phyloP scores from a whole-genome alignment of 768 basidiomycete species.

The Lactarius hatsudake region DNA sequence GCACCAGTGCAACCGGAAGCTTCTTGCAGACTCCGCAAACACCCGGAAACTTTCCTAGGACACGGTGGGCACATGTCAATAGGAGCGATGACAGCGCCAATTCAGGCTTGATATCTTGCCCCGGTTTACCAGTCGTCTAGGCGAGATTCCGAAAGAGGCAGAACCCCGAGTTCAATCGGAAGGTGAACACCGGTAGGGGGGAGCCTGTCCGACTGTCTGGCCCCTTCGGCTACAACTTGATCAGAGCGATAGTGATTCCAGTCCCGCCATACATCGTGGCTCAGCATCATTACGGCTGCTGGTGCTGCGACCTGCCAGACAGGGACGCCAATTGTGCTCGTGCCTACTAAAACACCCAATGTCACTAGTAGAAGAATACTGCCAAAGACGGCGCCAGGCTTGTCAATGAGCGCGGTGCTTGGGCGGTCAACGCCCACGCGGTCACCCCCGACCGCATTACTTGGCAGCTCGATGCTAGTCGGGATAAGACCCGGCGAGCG shows the following conservation, averaged over 20 bases:
- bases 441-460: conserved; percentile 30
- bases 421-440: conserved; percentile 35
- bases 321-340: conserved; percentile 72
- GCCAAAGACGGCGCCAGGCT: conserved; percentile 70
- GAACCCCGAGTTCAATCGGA: conserved; percentile 16
- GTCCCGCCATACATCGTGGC: conserved; percentile 55
- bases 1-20: conserved; percentile 78
- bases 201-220: background rate
- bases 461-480: conserved; percentile 43
- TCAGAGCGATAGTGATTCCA: conserved; percentile 24
- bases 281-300: conserved; percentile 68
- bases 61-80: conserved; percentile 27
- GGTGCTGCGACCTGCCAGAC: conserved; percentile 86
- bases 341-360: conserved; percentile 70
- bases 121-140: conserved; percentile 2
- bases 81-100: conserved; percentile 15
- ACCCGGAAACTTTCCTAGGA: conserved; percentile 57
- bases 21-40: conserved; percentile 60
- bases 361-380: conserved; percentile 61
- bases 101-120: conserved; percentile 9
- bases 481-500: conserved; percentile 54
- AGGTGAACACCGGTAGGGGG: background rate
- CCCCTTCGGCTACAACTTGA: background rate
- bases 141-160: conserved; percentile 1
- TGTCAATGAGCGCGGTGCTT: conserved; percentile 67